Conservation (phyloP, 129 eudicot species). For the Artemisia tridentata region DNA sequence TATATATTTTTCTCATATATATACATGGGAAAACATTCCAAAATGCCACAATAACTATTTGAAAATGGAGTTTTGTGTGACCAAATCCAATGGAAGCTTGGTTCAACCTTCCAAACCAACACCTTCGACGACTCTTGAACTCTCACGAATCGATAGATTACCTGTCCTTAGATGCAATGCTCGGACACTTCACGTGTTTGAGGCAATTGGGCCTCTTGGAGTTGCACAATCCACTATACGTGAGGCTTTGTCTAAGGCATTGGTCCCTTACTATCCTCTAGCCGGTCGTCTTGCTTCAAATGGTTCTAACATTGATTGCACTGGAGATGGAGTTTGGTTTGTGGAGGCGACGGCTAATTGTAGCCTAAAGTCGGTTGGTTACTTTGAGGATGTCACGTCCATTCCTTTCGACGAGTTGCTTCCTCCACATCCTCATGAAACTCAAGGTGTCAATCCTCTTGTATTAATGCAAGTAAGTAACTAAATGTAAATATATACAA, state of each 20-base stretch:
- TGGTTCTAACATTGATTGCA: constrained; percentile 33
- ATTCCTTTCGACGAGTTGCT: constrained; percentile 44
- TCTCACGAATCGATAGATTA: constrained; percentile 54
- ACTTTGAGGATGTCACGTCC: constrained; percentile 43
- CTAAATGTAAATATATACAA: background rate
- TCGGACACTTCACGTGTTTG: constrained; percentile 52
- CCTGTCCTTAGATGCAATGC: constrained; percentile 48
- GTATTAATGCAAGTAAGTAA: constrained; percentile 50
- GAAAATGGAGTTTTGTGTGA: constrained; percentile 35
- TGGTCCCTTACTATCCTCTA: constrained; percentile 67
- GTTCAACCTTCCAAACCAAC: constrained; percentile 42
- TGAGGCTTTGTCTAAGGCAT: constrained; percentile 49
- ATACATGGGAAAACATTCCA: background rate
- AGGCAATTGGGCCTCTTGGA: constrained; percentile 26
- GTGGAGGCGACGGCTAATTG: constrained; percentile 51
- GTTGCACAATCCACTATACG: constrained; percentile 28
- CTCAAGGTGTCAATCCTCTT: constrained; percentile 38
- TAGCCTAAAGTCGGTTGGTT: constrained; percentile 34
- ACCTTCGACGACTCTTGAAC: constrained; percentile 32
- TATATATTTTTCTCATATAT: background rate
- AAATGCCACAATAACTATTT: background rate
- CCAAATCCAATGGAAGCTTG: constrained; percentile 35
- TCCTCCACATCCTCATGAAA: constrained; percentile 34
- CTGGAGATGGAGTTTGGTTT: constrained; percentile 57
- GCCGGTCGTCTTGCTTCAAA: constrained; percentile 56